Evolutionary conservation across 2,329 filamentous ascomycete genomes (phyloP), one percentile per base, ranked within the genome.

Genomic region (Parasarocladium wereldwijsianum): DNA sequence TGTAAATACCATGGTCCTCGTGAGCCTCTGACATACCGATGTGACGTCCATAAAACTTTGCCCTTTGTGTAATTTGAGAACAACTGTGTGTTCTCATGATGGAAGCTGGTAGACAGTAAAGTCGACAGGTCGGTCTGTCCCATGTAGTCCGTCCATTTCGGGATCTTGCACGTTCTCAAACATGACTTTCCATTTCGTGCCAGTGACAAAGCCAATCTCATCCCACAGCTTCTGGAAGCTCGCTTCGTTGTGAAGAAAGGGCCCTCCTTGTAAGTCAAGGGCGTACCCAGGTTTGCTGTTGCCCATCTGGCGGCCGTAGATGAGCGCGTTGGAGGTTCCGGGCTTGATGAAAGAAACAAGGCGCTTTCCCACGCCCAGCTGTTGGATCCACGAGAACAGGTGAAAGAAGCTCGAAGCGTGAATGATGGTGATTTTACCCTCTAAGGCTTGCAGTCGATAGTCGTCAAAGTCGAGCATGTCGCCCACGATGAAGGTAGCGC

Each of bases 191-290:
- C 66, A 70, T 23, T 40, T 43, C 2, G 64, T 69, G 15, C 50
- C 53, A 1, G 66, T 70, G 31, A 59, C 42, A 18, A 34, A 36
- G 7, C 64, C 64, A 16, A 70, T 56, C 35, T 67, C 59, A 31
- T 66, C 52, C 68, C 68, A 73, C 15, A 73, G 47, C 20, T 41
- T 41, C 39, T 63, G 59, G 46, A 70, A 72, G 33, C 57, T 66
- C 6, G 47, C 42, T 19, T 55, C 50, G 36, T 65, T 55, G 40
- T 70, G 66, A 2, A 66, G 44, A 37, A 59, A 69, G 32, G 5
- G 36, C 30, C 10, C 38, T 29, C 47, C 36, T n/a, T n/a, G n/a
- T n/a, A n/a, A n/a, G n/a, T n/a, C n/a, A n/a, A n/a, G n/a, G n/a
- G n/a, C n/a, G n/a, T n/a, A n/a, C n/a, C n/a, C n/a, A 19, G 46